These are phyloP conservation scores for Boletus huronensis DNA, from an alignment of 768 basidiomycete species.

Conservation along the genomic window DNA sequence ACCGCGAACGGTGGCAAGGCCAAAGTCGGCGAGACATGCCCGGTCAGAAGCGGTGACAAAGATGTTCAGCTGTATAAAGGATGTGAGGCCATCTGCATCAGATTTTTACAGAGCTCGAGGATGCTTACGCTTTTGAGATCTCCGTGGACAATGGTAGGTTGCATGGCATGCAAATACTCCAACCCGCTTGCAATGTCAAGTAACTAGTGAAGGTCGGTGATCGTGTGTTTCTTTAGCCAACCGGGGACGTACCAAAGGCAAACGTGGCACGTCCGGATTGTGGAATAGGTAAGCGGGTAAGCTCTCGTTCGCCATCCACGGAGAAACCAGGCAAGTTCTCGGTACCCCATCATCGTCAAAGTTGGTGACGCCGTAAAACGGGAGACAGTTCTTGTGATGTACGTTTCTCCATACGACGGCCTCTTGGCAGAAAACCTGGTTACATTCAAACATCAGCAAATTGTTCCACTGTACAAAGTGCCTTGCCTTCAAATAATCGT, in stretches of 20 bases:
- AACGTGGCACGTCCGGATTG: constrained; percentile 26
- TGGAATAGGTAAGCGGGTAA: constrained; percentile 28
- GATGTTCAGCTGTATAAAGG: constrained; percentile 25
- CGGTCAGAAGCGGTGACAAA: constrained; percentile 23
- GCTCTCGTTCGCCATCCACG: constrained; percentile 30
- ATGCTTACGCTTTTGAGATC: constrained; percentile 41
- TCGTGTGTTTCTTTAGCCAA: not conserved
- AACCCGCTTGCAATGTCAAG: constrained; percentile 37
- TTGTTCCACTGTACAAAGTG: not conserved
- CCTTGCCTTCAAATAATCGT: constrained; percentile 26
- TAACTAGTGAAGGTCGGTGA: constrained; percentile 27
- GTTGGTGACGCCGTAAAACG: constrained; percentile 28
- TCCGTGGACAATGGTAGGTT: constrained; percentile 41
- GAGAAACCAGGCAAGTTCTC: constrained; percentile 22
- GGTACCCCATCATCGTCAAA: constrained; percentile 5
- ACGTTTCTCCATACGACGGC: constrained; percentile 32
- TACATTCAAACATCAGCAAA: constrained; percentile 1
- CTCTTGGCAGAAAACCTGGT: constrained; percentile 30
- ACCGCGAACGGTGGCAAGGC: constrained; percentile 18
- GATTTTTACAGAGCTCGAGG: not conserved
- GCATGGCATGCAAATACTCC: constrained; percentile 36
- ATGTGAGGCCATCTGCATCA: not conserved
- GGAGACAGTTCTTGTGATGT: constrained; percentile 27
- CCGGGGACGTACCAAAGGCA: constrained; percentile 32
- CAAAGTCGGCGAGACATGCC: constrained; percentile 35